These are phyloP conservation scores for Pichia sp. DNA, from an alignment of 1,139 yeast species.

Conservation along the genomic window DNA sequence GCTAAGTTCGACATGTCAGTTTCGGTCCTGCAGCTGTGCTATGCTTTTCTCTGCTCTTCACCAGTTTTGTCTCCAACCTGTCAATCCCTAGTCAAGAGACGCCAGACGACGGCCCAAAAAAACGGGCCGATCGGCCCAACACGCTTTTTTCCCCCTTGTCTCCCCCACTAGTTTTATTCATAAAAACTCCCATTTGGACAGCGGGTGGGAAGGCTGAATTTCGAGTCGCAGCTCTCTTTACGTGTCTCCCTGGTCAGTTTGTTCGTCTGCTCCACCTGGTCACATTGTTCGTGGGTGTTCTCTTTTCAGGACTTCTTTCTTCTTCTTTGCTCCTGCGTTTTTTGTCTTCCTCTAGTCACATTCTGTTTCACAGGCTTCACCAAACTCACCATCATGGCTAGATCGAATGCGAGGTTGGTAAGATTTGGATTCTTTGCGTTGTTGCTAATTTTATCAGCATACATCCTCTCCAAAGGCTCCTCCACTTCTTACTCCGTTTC, in stretches of 20 bases:
- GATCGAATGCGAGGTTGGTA: conserved; percentile 59
- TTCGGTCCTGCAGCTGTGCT: too few species aligned
- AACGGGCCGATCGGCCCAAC: too few species aligned
- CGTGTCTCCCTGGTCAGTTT: neutral
- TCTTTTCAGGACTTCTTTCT: neutral
- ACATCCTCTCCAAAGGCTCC: conserved; percentile 57
- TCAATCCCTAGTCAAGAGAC: too few species aligned
- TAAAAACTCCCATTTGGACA: neutral
- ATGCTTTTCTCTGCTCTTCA: too few species aligned
- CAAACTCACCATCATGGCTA: conserved; percentile 36
- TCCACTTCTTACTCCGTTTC: conserved; percentile 35
- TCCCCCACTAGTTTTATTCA: too few species aligned
- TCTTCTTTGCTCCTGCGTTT: too few species aligned
- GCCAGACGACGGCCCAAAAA: too few species aligned
- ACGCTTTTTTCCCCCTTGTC: too few species aligned
- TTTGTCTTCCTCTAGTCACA: neutral
- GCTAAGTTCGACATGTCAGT: neutral
- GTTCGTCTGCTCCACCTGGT: neutral
- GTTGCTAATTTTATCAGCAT: conserved; percentile 54
- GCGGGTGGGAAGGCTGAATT: neutral
- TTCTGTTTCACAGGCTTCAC: neutral
- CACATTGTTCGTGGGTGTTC: neutral
- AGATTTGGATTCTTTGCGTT: conserved; percentile 60
- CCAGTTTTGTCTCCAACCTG: too few species aligned
- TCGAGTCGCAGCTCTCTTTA: neutral